Base-by-base conservation (phyloP, 75 land plant genomes). In the Azolla pinnata region DNA sequence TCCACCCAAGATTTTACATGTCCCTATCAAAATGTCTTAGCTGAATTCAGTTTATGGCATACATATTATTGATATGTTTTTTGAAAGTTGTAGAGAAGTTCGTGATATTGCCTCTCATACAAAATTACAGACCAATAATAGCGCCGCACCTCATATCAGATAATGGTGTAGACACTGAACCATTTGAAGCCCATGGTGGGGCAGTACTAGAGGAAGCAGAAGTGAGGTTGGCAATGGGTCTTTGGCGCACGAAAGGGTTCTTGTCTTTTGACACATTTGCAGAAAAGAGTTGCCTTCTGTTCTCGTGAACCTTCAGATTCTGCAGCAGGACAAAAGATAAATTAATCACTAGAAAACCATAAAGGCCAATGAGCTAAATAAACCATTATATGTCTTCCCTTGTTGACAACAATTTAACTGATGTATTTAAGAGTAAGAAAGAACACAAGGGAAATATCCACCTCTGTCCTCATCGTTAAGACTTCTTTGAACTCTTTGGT, bases 401-500 rank as follows among this genome's bases (percentile, higher is more conserved):
- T n/a, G n/a, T n/a, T n/a, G n/a, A n/a, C n/a, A n/a, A n/a, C n/a
- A n/a, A n/a, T n/a, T n/a, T n/a, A n/a, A n/a, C n/a, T 17, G 18
- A 12, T 48, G 18, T 48, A 20, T 3, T 17, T 18, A 48, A 8
- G 51, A 64, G 12, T 33, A 16, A 38, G 8, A 21, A n/a, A n/a
- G n/a, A n/a, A n/a, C 19, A 31, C 33, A 2, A 10, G 1, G 21
- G 24, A 51, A 49, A 52, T 0, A 42, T 54, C 34, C 53, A 86
- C 96, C 87, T 89, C 96, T 29, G 92, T 90, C 30, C 93, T 68
- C 81, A 84, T 61, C 19, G 97, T 90, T 0, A 90, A 67, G 21
- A 90, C 97, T 67, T 90, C 97, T 66, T 90, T 90, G 60, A 90
- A 90, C 59, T 90, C 88, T 55, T 90, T 90, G 27, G 93, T 90